These are phyloP conservation scores for Venturia nashicola DNA, from an alignment of 2,329 filamentous ascomycete genomes.

Conservation along the genomic window DNA sequence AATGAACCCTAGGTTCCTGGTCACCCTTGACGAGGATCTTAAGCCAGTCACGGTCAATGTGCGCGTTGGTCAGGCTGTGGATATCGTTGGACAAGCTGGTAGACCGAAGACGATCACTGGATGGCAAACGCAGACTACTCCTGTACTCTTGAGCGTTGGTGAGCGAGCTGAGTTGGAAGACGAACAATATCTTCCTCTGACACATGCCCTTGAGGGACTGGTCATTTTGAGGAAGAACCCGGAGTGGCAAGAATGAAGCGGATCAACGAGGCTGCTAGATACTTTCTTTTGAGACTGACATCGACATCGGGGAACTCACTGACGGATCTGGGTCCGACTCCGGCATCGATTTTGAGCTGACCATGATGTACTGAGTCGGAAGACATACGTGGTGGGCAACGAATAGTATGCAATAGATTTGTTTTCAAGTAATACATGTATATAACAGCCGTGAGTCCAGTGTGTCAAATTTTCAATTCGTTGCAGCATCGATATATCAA, in stretches of 20 bases:
- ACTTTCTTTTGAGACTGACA: background rate
- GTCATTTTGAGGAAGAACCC: slow-evolving; percentile 74
- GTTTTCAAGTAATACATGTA: background rate
- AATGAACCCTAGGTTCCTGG: slow-evolving; percentile 92
- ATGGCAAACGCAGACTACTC: slow-evolving; percentile 99
- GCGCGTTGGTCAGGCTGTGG: slow-evolving; percentile 91
- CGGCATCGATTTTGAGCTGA: background rate
- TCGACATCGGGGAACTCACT: background rate
- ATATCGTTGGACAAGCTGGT: slow-evolving; percentile 94
- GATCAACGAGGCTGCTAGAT: background rate
- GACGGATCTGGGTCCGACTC: background rate
- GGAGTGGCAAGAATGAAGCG: background rate
- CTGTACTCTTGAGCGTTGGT: slow-evolving; percentile 84
- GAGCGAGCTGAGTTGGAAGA: slow-evolving; percentile 95
- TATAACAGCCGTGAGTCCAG: background rate
- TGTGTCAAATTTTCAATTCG: too few species aligned
- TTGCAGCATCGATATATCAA: too few species aligned
- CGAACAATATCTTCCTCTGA: slow-evolving; percentile 90
- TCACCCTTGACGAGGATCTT: slow-evolving; percentile 89
- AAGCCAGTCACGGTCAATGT: slow-evolving; percentile 93
- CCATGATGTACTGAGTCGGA: background rate
- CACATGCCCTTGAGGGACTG: slow-evolving; percentile 81
- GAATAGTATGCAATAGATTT: background rate
- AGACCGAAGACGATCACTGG: slow-evolving; percentile 98
- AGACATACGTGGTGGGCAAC: background rate